Base-by-base conservation (phyloP, 192 early-diverging fungal species). In the Paraglomus brasilianum region DNA sequence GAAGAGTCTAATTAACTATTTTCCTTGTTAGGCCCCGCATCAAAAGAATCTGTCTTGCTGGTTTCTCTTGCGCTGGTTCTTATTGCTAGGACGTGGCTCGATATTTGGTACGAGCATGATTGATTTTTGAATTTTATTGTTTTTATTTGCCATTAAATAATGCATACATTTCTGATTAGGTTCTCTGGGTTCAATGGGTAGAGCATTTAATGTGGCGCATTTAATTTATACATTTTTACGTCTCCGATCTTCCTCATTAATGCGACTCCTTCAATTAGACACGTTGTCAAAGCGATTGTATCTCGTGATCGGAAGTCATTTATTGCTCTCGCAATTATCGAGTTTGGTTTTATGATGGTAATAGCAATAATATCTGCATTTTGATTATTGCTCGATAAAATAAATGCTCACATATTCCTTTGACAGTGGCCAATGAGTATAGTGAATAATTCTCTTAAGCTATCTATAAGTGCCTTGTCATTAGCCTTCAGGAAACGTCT, bases 221-320 rank as follows among this genome's bases (percentile, higher is more conserved):
- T 60, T 68, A n/a, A 46, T 49, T 58, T 2, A 5, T 49, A 39
- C 13, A n/a, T 47, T 40, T 30, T 39, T 11, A 51, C 47, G 49
- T n/a, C 15, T 38, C 47, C 19, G 30, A 10, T 38, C 4, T 39
- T 14, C 11, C 15, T n/a, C n/a, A n/a, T n/a, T n/a, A n/a, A n/a
- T n/a, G n/a, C n/a, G n/a, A n/a, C 40, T 30, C 68, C 75, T n/a
- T 78, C 78, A 36, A 72, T 74, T 61, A 89, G 91, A 21, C 74
- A 81, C 56, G 88, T 93, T 38, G 91, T 93, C 69, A 91, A 89
- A 58, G 83, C 91, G 1, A 83, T 93, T 65, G 85, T 87, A 22
- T 88, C 87, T n/a, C 78, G 87, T 38, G 76, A 87, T 59, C 79
- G 81, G 21, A 80, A 82, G 52, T 68, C 75, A 55, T 88, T 88